Percentiles rank a stretch among this genome's conserved stretches.
Conservation (phyloP, 192 early-diverging fungal genomes). For the Entomortierella lignicola region DNA sequence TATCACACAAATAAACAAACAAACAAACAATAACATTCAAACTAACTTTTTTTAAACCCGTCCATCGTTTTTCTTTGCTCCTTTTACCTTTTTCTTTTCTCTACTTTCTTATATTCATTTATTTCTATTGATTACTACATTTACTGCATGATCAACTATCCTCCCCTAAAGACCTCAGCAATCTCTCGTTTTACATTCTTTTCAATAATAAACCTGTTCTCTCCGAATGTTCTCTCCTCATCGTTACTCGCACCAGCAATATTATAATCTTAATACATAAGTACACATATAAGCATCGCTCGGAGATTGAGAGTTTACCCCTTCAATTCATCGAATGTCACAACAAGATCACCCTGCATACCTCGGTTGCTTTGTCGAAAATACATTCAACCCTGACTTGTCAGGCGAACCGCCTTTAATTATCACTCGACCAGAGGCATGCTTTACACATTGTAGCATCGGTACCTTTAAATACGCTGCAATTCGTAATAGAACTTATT, state of each 20-base stretch:
- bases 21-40: too few species aligned
- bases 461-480: slow-evolving; percentile 44
- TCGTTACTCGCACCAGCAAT: background rate
- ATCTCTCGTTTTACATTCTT: background rate
- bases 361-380: slow-evolving; percentile 40
- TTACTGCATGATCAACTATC: background rate
- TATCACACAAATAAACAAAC: background rate
- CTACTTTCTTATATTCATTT: background rate
- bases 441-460: slow-evolving; percentile 45
- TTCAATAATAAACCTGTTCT: too few species aligned
- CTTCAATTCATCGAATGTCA: background rate
- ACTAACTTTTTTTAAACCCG: too few species aligned
- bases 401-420: slow-evolving; percentile 37
- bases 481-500: slow-evolving; percentile 38
- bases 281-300: background rate
- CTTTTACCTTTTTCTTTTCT: background rate
- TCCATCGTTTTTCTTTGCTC: background rate
- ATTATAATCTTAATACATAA: too few species aligned
- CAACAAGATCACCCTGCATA: slow-evolving; percentile 12
- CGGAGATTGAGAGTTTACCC: background rate
- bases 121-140: too few species aligned
- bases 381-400: slow-evolving; percentile 25
- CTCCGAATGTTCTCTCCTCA: slow-evolving; percentile 2
- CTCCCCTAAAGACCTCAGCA: too few species aligned
- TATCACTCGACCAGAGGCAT: slow-evolving; percentile 42